phyloP scores from a whole-genome alignment of 2,329 filamentous ascomycete genomes.

The Daldinia sp. region DNA sequence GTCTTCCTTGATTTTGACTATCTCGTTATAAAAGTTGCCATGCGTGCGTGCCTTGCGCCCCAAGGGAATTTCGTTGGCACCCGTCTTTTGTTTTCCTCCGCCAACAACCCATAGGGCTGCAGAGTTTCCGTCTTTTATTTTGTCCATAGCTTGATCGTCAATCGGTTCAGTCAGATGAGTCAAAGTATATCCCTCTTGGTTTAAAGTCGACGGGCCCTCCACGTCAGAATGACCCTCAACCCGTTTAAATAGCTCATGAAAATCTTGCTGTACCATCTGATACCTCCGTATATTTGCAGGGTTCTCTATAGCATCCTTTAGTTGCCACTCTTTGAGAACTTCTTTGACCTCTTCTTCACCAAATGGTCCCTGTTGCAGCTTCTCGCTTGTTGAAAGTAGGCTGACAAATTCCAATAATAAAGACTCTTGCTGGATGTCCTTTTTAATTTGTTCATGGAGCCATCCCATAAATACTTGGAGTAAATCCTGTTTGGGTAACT shows the following conservation, averaged over 20 bases:
- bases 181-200: background rate
- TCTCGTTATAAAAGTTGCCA: constrained; percentile 2
- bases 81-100: constrained; percentile 19
- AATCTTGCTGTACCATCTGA: constrained; percentile 39
- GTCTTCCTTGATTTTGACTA: constrained; percentile 8
- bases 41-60: constrained; percentile 8
- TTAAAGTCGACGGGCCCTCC: background rate
- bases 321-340: constrained; percentile 40
- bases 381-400: constrained; percentile 29
- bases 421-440: constrained; percentile 35
- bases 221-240: background rate
- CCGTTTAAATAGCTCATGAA: constrained; percentile 32
- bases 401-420: constrained; percentile 36
- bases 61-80: constrained; percentile 30
- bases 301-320: constrained; percentile 31
- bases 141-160: background rate
- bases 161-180: constrained; percentile 1
- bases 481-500: constrained; percentile 18
- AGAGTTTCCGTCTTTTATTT: constrained; percentile 6
- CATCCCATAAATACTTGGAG: constrained; percentile 40
- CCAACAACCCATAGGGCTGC: background rate
- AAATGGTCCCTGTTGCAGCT: constrained; percentile 24
- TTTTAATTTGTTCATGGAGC: constrained; percentile 42
- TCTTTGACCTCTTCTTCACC: constrained; percentile 26
- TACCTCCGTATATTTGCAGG: constrained; percentile 42